Base-by-base conservation (phyloP, 192 early-diverging fungal genomes). In the Pilobolus umbonatus region DNA sequence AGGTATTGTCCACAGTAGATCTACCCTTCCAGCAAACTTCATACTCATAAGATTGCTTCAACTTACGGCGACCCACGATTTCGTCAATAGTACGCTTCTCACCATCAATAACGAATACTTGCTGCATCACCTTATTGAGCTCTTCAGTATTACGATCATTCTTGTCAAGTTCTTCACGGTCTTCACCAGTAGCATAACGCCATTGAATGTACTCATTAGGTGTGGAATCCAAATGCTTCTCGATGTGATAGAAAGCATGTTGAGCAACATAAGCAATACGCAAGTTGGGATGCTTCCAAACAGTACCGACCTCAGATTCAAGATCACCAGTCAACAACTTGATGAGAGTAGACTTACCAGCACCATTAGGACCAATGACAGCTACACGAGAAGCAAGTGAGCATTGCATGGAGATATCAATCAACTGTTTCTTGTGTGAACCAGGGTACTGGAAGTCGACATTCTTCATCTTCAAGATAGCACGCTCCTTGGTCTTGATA, bases 241-340 rank as follows among this genome's bases (percentile, higher is more conserved):
- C 88, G 60, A 91, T 74, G 77, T 92, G 89, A 68, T 92, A 85
- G 85, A 92, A 88, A 60, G 89, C 87, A 63, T 92, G 88, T 68
- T 92, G 90, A 35, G 88, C 87, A 54, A 92, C 88, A 70, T 91
- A 91, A 35, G 89, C 89, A 73, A 92, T 83, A 80, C 90, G 86
- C 28, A 91, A 74, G 75, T 89, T 88, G 62, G 88, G 90, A 69
- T 90, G 88, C 75, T 88, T 83, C 80, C 85, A 88, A 51, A 92
- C 90, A 29, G 74, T 74, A 62, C 90, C 90, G 28, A 74, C 67
- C 42, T 81, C 79, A 30, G 90, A 86, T 57, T 84, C 79, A 22
- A 85, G 72, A 69, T 92, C 88, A 54, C 90, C 90, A 29, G 86
- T 84, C 62, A 92, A 80, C 25, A 92, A 74, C 78, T 88, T 86